Evolutionary conservation across 192 early-diverging fungal species (phyloP).

Genomic region (Mortierella hygrophila): DNA sequence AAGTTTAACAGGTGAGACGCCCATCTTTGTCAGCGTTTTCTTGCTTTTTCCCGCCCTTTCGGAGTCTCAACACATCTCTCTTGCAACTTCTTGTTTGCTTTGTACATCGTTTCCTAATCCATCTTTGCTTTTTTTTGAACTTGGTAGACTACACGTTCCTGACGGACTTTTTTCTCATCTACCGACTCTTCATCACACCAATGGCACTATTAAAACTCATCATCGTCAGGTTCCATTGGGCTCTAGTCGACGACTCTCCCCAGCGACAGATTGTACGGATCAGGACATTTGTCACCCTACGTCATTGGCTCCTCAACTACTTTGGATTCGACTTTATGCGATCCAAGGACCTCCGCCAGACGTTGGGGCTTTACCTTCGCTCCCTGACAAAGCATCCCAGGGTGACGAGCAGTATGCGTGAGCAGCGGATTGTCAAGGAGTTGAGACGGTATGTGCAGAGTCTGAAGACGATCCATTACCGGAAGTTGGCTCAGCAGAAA

Average conservation of each 20-base stretch:
- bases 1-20: not conserved
- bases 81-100: not conserved
- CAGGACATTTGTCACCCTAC: conserved; percentile 69
- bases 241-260: conserved; percentile 61
- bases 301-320: conserved; percentile 73
- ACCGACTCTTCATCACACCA: conserved; percentile 68
- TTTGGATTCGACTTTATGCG: conserved; percentile 69
- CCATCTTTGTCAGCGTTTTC: not conserved
- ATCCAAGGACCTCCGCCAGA: conserved; percentile 52
- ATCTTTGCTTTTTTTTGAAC: not conserved
- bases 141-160: conserved; percentile 67
- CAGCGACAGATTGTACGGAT: conserved; percentile 66
- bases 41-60: not conserved
- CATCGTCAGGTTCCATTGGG: conserved; percentile 69
- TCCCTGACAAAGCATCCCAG: conserved; percentile 54
- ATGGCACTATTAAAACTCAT: conserved; percentile 65
- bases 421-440: conserved; percentile 64
- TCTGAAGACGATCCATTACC: conserved; percentile 32
- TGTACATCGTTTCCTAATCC: not conserved
- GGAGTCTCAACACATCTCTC: not conserved
- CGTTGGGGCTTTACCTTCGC: conserved; percentile 54
- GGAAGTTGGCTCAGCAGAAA: conserved; percentile 19
- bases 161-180: conserved; percentile 76
- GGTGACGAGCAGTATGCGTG: conserved; percentile 56
- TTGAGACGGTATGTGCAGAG: conserved; percentile 40